phyloP scores from a whole-genome alignment of 73 alveolate species.

The Paramecium octaurelia region DNA sequence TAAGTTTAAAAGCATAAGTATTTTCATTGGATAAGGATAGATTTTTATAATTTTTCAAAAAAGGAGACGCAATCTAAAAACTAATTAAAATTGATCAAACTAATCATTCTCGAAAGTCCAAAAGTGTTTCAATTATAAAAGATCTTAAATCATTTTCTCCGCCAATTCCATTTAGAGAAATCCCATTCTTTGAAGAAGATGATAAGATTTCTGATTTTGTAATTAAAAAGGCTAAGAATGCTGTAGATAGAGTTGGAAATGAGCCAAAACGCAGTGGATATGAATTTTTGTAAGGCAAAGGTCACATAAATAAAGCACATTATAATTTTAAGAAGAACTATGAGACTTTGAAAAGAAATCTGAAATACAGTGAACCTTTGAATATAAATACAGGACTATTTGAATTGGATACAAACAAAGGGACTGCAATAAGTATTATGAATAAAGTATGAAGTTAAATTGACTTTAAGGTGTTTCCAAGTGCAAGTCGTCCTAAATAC shows the following conservation, averaged over 20 bases:
- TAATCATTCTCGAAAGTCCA: neutral
- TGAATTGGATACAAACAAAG: constrained; percentile 17
- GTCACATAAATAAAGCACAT: constrained; percentile 33
- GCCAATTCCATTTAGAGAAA: neutral
- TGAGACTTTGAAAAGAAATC: neutral
- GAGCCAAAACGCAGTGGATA: neutral
- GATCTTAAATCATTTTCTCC: neutral
- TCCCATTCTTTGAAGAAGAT: neutral
- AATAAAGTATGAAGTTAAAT: constrained; percentile 10
- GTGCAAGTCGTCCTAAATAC: constrained; percentile 34
- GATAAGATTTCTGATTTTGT: constrained; percentile 12
- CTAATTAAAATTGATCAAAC: neutral
- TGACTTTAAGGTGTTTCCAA: constrained; percentile 27
- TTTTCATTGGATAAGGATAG: constrained; percentile 41
- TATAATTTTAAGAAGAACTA: neutral
- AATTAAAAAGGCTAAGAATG: neutral
- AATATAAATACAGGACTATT: neutral
- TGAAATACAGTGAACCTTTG: constrained; percentile 20
- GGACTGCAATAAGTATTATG: constrained; percentile 42
- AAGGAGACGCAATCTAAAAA: neutral
- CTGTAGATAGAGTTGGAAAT: constrained; percentile 2
- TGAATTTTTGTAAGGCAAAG: constrained; percentile 14
- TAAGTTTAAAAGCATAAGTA: neutral
- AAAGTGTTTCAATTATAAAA: neutral
- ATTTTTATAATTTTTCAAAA: neutral